Percentiles rank a stretch among this genome's conserved stretches.
Evolutionary conservation across 495 filamentous ascomycete genomes (phyloP).

Genomic region (Penicillium manginii): DNA sequence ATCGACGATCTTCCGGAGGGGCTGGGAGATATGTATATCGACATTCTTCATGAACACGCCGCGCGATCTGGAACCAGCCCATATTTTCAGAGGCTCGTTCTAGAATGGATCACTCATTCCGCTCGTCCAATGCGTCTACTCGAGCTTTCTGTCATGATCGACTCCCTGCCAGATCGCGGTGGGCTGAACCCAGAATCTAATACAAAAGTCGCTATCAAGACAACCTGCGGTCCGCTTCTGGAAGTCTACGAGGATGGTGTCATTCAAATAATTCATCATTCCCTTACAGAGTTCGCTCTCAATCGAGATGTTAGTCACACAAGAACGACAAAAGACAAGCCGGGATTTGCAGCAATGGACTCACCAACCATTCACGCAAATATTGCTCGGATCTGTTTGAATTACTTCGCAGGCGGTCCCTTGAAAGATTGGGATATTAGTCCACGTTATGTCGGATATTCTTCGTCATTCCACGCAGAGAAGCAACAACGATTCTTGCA

Average conservation of each 20-base stretch:
- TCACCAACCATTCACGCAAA: slow-evolving; percentile 18
- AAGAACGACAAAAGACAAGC: too few relatives aligned
- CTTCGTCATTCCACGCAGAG: background rate
- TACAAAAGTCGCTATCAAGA: slow-evolving; percentile 32
- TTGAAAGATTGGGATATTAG: slow-evolving; percentile 17
- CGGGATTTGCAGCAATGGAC: slow-evolving; percentile 11
- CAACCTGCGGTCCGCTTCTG: slow-evolving; percentile 53
- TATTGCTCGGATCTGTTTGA: slow-evolving; percentile 20
- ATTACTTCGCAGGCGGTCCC: slow-evolving; percentile 24
- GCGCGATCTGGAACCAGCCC: slow-evolving; percentile 33
- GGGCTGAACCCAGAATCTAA: slow-evolving; percentile 11
- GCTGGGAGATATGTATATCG: slow-evolving; percentile 51
- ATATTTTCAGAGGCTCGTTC: slow-evolving; percentile 46
- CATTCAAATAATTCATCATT: slow-evolving; percentile 55
- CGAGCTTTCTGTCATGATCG: slow-evolving; percentile 48
- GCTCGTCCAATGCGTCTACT: slow-evolving; percentile 53
- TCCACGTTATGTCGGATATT: background rate
- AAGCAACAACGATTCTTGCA: slow-evolving; percentile 13
- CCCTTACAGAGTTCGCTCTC: slow-evolving; percentile 56
- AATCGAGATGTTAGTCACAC: slow-evolving; percentile 7
- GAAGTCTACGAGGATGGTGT: slow-evolving; percentile 55
- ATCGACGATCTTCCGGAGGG: slow-evolving; percentile 38
- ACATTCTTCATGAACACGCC: slow-evolving; percentile 47
- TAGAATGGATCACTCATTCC: slow-evolving; percentile 54
- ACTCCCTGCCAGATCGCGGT: slow-evolving; percentile 6